Base-by-base conservation (phyloP, 768 basidiomycete genomes). In the Lactifluus piperatus region DNA sequence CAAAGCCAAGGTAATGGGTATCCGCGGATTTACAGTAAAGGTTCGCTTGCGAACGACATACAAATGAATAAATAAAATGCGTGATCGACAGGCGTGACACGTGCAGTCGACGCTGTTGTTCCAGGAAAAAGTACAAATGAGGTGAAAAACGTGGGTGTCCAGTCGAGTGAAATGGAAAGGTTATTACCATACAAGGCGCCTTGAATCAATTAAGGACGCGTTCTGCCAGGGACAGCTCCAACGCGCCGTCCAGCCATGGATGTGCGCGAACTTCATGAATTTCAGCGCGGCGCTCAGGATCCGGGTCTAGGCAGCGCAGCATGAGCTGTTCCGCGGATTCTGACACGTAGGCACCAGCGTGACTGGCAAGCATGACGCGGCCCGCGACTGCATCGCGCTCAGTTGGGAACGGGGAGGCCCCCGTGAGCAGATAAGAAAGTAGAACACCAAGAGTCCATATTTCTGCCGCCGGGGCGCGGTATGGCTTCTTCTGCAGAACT, bases 401-500 rank as follows among this genome's bases (percentile, higher is more conserved):
- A 18, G 88, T 89, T 48, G 91, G 90, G 70, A 98, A 99, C 2
- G 94, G 94, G 18, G 95, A 88, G 60, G 88, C 78, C 3, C 95
- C 95, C 20, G 92, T 94, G 52, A 99, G 81, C 56, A 99, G 80
- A 70, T 93, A 97, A 47, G 92, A 95, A 65, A 99, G 84, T 56
- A 99, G 81, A 34, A 98, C 90, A 18, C 95, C 95, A 24, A 97
- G 81, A 8, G 89, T 91, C 95, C 95, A 99, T 45, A 98, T 83
- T 71, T 99, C 95, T 26, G 92, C 93, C 39, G 94, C 94, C 0
- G 93, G 84, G 0, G 95, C 94, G 60, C 89, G 90, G 69, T 99
- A 97, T 11, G 83, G 80, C 68, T 84, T 83, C 71, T 93, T 92
- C 30, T 81, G 82, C 46, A 98, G 83, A 63, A 97, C 90, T 71